A percentile compares a stretch with the other conserved stretches of the same genome.
Conservation (phyloP, 345 rosid genomes). For the Gossypium stocksii region DNA sequence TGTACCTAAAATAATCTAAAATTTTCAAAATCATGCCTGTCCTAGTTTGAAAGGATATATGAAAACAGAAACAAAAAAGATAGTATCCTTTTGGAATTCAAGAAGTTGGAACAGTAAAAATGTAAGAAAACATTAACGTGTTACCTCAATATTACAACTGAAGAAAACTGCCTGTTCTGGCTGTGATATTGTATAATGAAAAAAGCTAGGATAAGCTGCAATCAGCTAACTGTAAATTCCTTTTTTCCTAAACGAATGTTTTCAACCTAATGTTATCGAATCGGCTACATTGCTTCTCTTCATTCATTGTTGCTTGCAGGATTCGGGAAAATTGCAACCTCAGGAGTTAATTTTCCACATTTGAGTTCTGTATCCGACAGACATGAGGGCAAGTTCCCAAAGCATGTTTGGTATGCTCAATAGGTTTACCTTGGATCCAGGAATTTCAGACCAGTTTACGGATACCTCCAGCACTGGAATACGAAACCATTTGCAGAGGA, state of each 20-base stretch:
- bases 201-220: neutral
- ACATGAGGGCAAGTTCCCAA: slow-evolving; percentile 92
- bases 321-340: slow-evolving; percentile 11
- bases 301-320: neutral
- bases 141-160: too few relatives aligned
- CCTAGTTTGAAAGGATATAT: too few relatives aligned
- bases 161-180: too few relatives aligned
- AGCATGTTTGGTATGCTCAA: slow-evolving; percentile 95
- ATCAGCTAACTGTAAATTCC: neutral
- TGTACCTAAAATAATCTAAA: too few relatives aligned
- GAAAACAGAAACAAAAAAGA: too few relatives aligned
- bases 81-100: too few relatives aligned
- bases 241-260: neutral
- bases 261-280: neutral
- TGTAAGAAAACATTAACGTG: too few relatives aligned
- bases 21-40: too few relatives aligned
- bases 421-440: slow-evolving; percentile 89
- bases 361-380: slow-evolving; percentile 76
- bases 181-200: too few relatives aligned
- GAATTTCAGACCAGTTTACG: slow-evolving; percentile 93
- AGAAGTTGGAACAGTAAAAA: too few relatives aligned
- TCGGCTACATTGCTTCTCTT: neutral
- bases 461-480: slow-evolving; percentile 81
- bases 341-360: slow-evolving; percentile 61
- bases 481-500: slow-evolving; percentile 70